These are phyloP conservation scores for Actinomortierella ambigua DNA, from an alignment of 371 early-diverging fungal genomes.

Conservation along the genomic window DNA sequence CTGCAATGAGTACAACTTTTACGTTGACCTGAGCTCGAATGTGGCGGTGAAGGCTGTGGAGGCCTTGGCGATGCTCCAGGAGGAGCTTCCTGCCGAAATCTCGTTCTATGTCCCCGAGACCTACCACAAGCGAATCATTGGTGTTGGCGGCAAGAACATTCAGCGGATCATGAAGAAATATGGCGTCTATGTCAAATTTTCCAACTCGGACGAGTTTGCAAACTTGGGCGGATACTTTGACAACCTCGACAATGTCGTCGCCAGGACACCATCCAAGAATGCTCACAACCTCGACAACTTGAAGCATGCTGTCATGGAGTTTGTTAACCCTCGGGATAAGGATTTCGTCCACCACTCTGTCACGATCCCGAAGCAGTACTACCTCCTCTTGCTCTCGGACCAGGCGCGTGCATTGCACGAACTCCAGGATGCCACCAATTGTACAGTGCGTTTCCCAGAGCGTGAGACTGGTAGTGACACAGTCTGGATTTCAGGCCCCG, in stretches of 20 bases:
- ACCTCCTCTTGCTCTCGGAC: constrained; percentile 52
- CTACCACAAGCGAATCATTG: constrained; percentile 94
- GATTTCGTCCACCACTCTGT: constrained; percentile 49
- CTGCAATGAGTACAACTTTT: constrained; percentile 76
- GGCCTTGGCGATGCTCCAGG: constrained; percentile 73
- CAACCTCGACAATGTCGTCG: constrained; percentile 85
- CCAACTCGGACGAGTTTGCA: constrained; percentile 80
- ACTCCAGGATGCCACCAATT: constrained; percentile 56
- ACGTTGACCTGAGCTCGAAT: constrained; percentile 72
- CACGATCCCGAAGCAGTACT: constrained; percentile 52
- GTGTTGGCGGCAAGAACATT: constrained; percentile 93
- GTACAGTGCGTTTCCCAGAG: constrained; percentile 59
- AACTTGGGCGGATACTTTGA: constrained; percentile 80
- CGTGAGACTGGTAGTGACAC: constrained; percentile 40
- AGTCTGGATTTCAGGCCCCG: constrained; percentile 36
- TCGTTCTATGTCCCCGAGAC: constrained; percentile 88
- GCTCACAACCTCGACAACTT: constrained; percentile 68
- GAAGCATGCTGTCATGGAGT: constrained; percentile 75
- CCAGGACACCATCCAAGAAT: constrained; percentile 89
- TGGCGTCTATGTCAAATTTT: constrained; percentile 95
- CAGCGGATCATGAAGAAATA: constrained; percentile 95
- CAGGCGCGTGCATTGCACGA: constrained; percentile 50
- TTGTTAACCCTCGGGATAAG: constrained; percentile 65
- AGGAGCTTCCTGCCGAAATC: constrained; percentile 87
- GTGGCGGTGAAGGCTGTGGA: constrained; percentile 64